These are phyloP conservation scores for Silene coronaria DNA, from an alignment of 179 eudicot genomes.

Conservation along the genomic window DNA sequence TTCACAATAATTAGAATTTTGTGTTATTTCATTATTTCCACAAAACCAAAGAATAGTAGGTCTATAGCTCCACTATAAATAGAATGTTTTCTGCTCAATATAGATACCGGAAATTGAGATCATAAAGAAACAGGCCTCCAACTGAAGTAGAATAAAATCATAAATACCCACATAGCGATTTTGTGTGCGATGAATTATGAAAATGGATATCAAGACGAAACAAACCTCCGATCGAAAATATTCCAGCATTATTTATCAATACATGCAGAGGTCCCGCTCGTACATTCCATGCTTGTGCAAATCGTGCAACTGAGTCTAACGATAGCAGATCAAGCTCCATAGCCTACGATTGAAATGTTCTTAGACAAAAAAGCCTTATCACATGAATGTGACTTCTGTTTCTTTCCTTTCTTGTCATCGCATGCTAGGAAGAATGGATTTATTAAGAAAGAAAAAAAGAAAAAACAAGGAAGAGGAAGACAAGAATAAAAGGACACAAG, in stretches of 20 bases:
- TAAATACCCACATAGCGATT: neutral
- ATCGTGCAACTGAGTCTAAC: constrained; percentile 68
- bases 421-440: neutral
- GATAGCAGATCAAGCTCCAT: constrained; percentile 93
- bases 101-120: neutral
- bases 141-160: neutral
- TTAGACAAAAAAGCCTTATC: constrained; percentile 12
- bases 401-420: neutral
- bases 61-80: neutral
- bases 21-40: neutral
- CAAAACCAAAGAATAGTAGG: neutral
- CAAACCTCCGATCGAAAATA: constrained; percentile 84
- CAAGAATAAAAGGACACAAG: neutral
- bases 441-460: no score
- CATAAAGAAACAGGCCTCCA: neutral
- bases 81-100: neutral
- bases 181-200: neutral
- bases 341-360: constrained; percentile 41
- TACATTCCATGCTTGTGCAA: constrained; percentile 88
- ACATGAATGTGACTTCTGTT: neutral
- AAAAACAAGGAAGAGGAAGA: neutral
- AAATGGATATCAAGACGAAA: constrained; percentile 18
- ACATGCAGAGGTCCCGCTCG: constrained; percentile 71
- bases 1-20: neutral
- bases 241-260: constrained; percentile 92